These are phyloP conservation scores for Kodamaea kaohsiungensis DNA, from an alignment of 805 yeast species.

Conservation along the genomic window DNA sequence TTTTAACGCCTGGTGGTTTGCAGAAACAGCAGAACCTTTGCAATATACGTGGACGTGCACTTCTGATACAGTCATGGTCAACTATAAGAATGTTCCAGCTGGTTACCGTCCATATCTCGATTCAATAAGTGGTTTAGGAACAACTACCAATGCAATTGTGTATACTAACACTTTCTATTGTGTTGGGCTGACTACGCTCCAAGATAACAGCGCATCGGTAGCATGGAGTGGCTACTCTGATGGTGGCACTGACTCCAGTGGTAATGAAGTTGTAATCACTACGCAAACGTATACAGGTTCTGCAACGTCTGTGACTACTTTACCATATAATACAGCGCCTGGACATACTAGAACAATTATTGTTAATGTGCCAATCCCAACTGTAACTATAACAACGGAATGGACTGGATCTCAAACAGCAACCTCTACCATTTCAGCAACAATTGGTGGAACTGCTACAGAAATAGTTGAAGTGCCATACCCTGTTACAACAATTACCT, in stretches of 20 bases:
- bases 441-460: slow-evolving; percentile 8
- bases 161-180: slow-evolving; percentile 15
- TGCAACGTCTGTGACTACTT: slow-evolving; percentile 10
- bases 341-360: slow-evolving; percentile 9
- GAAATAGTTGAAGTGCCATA: no score
- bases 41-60: slow-evolving; percentile 17
- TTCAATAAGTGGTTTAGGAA: slow-evolving; percentile 5
- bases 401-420: slow-evolving; percentile 14
- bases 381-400: slow-evolving; percentile 12
- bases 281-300: slow-evolving; percentile 18
- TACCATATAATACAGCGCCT: slow-evolving; percentile 10
- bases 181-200: no score
- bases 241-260: slow-evolving; percentile 11
- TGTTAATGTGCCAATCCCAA: slow-evolving; percentile 11
- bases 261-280: slow-evolving; percentile 8
- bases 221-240: slow-evolving; percentile 9
- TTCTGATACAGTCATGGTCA: background rate
- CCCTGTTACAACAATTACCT: no score
- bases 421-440: slow-evolving; percentile 11
- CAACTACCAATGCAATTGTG: background rate
- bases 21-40: slow-evolving; percentile 11
- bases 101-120: slow-evolving; percentile 28
- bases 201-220: no score
- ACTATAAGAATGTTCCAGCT: slow-evolving; percentile 25
- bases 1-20: slow-evolving; percentile 22